Evolutionary conservation across 1,284 basidiomycete species (phyloP).

Genomic region (Crepidotus sp.): DNA sequence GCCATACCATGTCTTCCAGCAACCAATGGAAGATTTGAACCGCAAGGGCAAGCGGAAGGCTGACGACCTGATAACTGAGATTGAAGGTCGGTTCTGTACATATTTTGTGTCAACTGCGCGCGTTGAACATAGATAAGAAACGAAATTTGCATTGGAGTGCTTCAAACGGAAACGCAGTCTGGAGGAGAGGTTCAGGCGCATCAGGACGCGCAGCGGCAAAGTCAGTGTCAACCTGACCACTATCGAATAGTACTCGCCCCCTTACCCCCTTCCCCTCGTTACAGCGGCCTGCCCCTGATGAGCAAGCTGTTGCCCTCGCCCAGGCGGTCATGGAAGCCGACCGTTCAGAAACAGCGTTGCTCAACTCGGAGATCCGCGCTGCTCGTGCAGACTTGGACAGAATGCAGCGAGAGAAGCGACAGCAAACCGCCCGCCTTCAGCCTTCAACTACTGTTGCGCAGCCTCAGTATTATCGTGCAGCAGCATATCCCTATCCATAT

Average conservation of each 20-base stretch:
- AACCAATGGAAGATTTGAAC: conserved; percentile 55
- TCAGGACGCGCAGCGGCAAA: conserved; percentile 45
- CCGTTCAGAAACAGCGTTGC: conserved; percentile 44
- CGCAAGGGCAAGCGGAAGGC: conserved; percentile 56
- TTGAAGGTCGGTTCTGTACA: conserved; percentile 37
- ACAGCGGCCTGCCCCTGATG: conserved; percentile 50
- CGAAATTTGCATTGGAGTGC: conserved; percentile 59
- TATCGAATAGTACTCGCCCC: conserved; percentile 13
- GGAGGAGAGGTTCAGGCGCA: conserved; percentile 46
- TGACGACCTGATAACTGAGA: conserved; percentile 37
- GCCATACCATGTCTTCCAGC: conserved; percentile 71
- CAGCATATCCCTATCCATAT: conserved; percentile 45
- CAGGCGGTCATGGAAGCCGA: conserved; percentile 58
- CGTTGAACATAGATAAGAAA: conserved; percentile 34
- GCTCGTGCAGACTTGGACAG: conserved; percentile 58
- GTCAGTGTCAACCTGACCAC: conserved; percentile 26
- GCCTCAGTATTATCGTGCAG: conserved; percentile 48
- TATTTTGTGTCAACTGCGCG: background rate
- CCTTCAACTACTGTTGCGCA: conserved; percentile 28
- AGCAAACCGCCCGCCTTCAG: conserved; percentile 24
- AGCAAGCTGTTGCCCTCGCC: conserved; percentile 52
- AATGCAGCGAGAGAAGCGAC: conserved; percentile 56
- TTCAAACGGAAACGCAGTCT: conserved; percentile 47
- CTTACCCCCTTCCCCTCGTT: too few relatives aligned
- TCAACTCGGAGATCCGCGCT: conserved; percentile 51